phyloP scores from a whole-genome alignment of 169 alveolate genomes.

The Plasmodium gaboni region DNA sequence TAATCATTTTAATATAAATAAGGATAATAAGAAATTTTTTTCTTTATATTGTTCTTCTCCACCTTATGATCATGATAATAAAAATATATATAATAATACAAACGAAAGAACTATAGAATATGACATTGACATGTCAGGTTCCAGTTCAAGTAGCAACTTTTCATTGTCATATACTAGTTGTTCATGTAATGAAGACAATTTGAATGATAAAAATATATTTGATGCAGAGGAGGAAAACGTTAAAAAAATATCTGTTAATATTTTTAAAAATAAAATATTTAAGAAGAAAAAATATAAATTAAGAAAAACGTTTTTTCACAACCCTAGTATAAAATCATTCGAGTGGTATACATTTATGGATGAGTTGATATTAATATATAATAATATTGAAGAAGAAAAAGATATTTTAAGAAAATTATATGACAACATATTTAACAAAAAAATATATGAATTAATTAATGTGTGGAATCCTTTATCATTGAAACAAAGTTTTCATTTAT shows the following conservation, averaged over 20 bases:
- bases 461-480: constrained; percentile 62
- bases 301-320: constrained; percentile 23
- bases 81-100: neutral
- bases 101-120: neutral
- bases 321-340: constrained; percentile 55
- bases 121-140: neutral
- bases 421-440: constrained; percentile 27
- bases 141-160: constrained; percentile 10
- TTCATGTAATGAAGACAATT: constrained; percentile 5
- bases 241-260: neutral
- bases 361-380: constrained; percentile 29
- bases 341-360: constrained; percentile 72
- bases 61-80: neutral
- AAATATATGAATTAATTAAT: constrained; percentile 52
- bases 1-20: neutral
- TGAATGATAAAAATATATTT: neutral
- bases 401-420: constrained; percentile 31
- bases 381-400: constrained; percentile 20
- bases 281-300: constrained; percentile 38
- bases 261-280: constrained; percentile 17
- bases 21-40: neutral
- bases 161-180: constrained; percentile 5
- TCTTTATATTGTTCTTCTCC: neutral
- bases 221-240: neutral
- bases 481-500: constrained; percentile 63